Evolutionary conservation across 495 filamentous ascomycete genomes (phyloP), one percentile per base, ranked within the genome.

Genomic region (Lophium mytilinum): DNA sequence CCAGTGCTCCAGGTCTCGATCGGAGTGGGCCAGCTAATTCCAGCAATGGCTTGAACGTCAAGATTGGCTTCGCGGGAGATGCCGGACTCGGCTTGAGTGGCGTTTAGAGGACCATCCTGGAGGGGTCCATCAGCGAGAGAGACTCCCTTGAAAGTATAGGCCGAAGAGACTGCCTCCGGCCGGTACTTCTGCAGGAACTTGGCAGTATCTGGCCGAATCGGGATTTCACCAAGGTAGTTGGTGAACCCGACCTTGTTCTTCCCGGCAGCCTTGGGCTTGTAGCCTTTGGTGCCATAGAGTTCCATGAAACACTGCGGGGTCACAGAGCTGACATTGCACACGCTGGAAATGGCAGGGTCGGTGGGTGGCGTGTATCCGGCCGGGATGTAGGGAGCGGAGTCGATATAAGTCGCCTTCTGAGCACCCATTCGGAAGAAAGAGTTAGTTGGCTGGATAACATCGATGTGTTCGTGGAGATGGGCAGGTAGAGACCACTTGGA

Each of bases 361-460:
- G 17, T 41, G n/a, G 55, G 61, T 24, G 36, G 34, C 35, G 33
- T 57, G 53, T 59, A 65, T 34, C 51, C 50, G 12, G 62, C 42
- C 0, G 63, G 56, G 14, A 63, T 58, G 18, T 46, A 18, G 3
- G 53, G 34, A 4, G 45, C 39, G 1, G 24, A 50, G 12, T 53
- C 21, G 37, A 60, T 33, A 30, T n/a, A 61, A 30, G 37, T 53
- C 0, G 45, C 52, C 9, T 46, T 45, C 9, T 66, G 48, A 9
- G 63, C 46, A 17, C 47, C 41, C 17, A 69, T 56, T 12, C 66
- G 66, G 59, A 76, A 73, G 65, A 88, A 87, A 6, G 80, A 83
- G 37, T 78, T 87, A 4, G 83, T 86, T n/a, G 83, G 83, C 68
- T 87, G 83, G 42, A 87, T 78, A 6, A 80, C 75, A 50, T 82